phyloP scores from a whole-genome alignment of 768 basidiomycete genomes.

The Tylopilus balloui region DNA sequence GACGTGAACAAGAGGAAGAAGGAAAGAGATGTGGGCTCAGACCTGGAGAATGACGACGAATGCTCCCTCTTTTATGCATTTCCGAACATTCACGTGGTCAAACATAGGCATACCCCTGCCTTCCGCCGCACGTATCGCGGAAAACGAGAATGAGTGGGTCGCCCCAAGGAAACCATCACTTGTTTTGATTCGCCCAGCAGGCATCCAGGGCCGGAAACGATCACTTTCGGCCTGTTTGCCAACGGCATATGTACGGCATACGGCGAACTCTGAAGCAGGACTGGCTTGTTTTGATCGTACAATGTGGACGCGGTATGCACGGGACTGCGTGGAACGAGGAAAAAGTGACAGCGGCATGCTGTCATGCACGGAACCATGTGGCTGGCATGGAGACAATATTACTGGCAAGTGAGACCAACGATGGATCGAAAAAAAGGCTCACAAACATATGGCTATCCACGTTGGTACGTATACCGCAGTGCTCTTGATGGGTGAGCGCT shows the following conservation, averaged over 20 bases:
- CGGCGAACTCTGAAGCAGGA: not conserved
- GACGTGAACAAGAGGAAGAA: not conserved
- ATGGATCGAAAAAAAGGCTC: not conserved
- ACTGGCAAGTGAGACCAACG: not conserved
- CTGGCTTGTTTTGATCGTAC: not conserved
- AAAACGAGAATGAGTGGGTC: not conserved
- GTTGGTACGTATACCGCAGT: not conserved
- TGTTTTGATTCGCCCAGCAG: conserved; percentile 17
- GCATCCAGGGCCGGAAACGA: conserved; percentile 1
- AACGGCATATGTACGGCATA: not conserved
- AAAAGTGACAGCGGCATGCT: not conserved
- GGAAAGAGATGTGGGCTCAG: not conserved
- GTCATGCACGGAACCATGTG: not conserved
- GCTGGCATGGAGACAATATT: not conserved
- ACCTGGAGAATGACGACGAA: not conserved
- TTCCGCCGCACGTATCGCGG: conserved; percentile 2
- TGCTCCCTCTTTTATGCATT: conserved; percentile 13
- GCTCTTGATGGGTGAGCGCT: not conserved
- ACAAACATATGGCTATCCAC: not conserved
- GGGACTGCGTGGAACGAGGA: not conserved
- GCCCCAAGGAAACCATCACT: not conserved
- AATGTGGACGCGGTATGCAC: not conserved
- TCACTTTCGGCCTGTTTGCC: not conserved
- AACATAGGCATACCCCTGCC: conserved; percentile 11
- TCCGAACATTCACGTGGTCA: conserved; percentile 10